Conservation (phyloP, 2,329 filamentous ascomycete species). For the Alternaria arbusti region DNA sequence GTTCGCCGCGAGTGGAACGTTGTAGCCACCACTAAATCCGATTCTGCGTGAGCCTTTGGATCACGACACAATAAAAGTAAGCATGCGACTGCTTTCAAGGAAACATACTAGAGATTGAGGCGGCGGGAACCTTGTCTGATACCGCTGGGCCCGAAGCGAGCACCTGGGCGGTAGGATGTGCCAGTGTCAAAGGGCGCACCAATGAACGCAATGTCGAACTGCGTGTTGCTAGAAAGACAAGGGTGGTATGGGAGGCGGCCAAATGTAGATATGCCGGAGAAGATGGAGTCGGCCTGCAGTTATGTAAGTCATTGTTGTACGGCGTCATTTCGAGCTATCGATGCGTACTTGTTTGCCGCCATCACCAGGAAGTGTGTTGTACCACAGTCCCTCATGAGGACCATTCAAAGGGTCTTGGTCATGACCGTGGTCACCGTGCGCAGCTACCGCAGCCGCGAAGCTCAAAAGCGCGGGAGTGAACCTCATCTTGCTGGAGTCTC, state of each 20-base stretch:
- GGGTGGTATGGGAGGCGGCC: constrained; percentile 79
- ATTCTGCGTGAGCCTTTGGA: constrained; percentile 58
- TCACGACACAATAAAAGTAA: constrained; percentile 32
- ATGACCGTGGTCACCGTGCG: constrained; percentile 65
- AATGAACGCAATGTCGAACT: constrained; percentile 86
- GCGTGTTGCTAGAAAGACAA: constrained; percentile 73
- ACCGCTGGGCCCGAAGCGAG: constrained; percentile 82
- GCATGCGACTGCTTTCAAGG: constrained; percentile 48
- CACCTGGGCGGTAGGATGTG: constrained; percentile 83
- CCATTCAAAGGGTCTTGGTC: constrained; percentile 68
- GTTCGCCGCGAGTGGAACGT: constrained; percentile 79
- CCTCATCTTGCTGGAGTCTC: constrained; percentile 32
- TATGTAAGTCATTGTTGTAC: constrained; percentile 19
- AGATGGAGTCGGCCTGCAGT: constrained; percentile 79
- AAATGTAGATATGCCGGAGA: constrained; percentile 87
- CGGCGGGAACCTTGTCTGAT: constrained; percentile 86
- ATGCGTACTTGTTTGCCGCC: constrained; percentile 77
- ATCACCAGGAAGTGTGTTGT: constrained; percentile 81
- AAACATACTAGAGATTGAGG: constrained; percentile 82
- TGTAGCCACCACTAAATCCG: constrained; percentile 78
- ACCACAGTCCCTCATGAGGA: constrained; percentile 79
- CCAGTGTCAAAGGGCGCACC: constrained; percentile 89
- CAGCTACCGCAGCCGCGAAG: constrained; percentile 60
- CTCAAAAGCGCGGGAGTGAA: constrained; percentile 30
- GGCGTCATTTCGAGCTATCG: background rate